These are phyloP conservation scores for Alnus rubra DNA, from an alignment of 306 rosid species.

Conservation along the genomic window DNA sequence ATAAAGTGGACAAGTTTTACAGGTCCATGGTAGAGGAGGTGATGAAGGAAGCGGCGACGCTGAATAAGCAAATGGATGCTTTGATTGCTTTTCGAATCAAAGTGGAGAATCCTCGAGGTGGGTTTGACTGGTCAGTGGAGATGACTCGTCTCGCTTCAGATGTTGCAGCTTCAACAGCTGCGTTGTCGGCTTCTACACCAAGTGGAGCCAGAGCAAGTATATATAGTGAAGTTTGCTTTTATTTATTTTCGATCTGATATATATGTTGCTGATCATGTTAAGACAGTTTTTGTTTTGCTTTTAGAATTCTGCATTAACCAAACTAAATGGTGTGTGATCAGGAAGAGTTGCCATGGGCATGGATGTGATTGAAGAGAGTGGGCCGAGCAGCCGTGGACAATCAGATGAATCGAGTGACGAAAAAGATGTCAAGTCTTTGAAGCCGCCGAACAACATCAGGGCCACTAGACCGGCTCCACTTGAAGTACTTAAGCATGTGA, in stretches of 20 bases:
- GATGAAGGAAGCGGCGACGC: slow-evolving; percentile 54
- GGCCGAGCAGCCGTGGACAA: slow-evolving; percentile 28
- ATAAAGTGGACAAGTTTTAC: slow-evolving; percentile 62
- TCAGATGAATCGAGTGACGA: slow-evolving; percentile 26
- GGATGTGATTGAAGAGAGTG: slow-evolving; percentile 51
- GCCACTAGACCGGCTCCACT: slow-evolving; percentile 46
- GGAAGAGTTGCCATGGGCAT: slow-evolving; percentile 40
- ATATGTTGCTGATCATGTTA: no score
- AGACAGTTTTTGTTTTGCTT: no score
- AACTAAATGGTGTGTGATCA: slow-evolving; percentile 10
- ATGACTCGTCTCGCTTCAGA: slow-evolving; percentile 57
- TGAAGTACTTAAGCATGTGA: slow-evolving; percentile 50
- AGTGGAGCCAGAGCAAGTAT: slow-evolving; percentile 27
- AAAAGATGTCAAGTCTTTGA: neutral
- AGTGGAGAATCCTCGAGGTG: slow-evolving; percentile 52
- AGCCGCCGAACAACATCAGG: neutral
- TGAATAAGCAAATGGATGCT: slow-evolving; percentile 73
- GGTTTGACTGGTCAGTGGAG: slow-evolving; percentile 41
- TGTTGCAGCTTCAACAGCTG: slow-evolving; percentile 49
- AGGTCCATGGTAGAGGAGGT: slow-evolving; percentile 53
- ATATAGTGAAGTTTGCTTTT: no score
- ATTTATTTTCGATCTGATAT: no score
- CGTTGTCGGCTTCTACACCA: slow-evolving; percentile 54
- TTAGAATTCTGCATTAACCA: no score
- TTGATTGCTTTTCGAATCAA: slow-evolving; percentile 64